These are phyloP conservation scores for Globisporangium yorkense DNA, from an alignment of 352 stramenopile genomes.

Conservation along the genomic window DNA sequence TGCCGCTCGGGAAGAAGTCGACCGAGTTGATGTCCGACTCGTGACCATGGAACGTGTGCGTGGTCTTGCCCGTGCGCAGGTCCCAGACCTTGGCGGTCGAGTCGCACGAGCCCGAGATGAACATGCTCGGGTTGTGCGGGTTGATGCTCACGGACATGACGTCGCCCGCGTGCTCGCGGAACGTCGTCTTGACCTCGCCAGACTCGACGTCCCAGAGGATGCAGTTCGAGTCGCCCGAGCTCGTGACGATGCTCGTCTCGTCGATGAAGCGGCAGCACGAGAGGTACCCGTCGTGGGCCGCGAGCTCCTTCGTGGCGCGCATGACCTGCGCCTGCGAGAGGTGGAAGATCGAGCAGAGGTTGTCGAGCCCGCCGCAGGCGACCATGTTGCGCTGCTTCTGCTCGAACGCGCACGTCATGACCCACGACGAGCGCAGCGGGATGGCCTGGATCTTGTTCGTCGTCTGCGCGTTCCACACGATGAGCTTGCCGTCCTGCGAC, in stretches of 20 bases:
- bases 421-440: slow-evolving; percentile 95
- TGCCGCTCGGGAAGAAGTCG: slow-evolving; percentile 96
- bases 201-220: slow-evolving; percentile 98
- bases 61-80: slow-evolving; percentile 93
- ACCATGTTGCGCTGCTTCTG: slow-evolving; percentile 96
- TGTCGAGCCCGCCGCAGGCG: slow-evolving; percentile 97
- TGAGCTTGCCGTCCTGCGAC: slow-evolving; percentile 98
- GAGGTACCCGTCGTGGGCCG: slow-evolving; percentile 97
- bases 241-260: slow-evolving; percentile 91
- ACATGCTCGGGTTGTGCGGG: slow-evolving; percentile 94
- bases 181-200: slow-evolving; percentile 91
- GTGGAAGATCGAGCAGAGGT: slow-evolving; percentile 99
- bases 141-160: slow-evolving; percentile 97
- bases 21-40: slow-evolving; percentile 99
- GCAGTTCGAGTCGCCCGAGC: slow-evolving; percentile 96
- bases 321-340: slow-evolving; percentile 88
- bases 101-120: slow-evolving; percentile 97
- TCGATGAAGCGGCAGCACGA: slow-evolving; percentile 98
- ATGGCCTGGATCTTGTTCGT: slow-evolving; percentile 98
- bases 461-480: slow-evolving; percentile 97
- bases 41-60: slow-evolving; percentile 96
- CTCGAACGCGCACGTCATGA: slow-evolving; percentile 99
- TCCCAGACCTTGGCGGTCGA: slow-evolving; percentile 98
- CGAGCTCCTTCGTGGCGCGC: slow-evolving; percentile 92
- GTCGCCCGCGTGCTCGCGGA: slow-evolving; percentile 97